These are phyloP conservation scores for Eutrema heterophyllum DNA, from an alignment of 345 rosid genomes.

Conservation along the genomic window DNA sequence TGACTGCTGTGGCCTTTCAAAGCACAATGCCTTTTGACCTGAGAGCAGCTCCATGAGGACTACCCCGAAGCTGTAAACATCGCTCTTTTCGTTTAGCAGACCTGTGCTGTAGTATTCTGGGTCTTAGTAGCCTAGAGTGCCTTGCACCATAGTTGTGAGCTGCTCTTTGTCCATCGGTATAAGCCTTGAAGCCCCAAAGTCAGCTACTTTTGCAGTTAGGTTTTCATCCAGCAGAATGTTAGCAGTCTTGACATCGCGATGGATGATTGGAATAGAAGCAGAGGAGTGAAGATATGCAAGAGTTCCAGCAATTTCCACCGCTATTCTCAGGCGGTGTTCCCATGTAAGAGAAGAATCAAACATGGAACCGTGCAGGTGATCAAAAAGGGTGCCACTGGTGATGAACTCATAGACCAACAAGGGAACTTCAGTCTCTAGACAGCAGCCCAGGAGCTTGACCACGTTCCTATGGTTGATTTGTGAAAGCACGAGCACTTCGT, in stretches of 20 bases:
- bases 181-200: slow-evolving; percentile 46
- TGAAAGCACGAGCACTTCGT: slow-evolving; percentile 40
- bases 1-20: slow-evolving; percentile 11
- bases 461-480: slow-evolving; percentile 45
- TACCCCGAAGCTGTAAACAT: slow-evolving; percentile 50
- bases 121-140: slow-evolving; percentile 42
- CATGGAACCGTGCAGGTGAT: slow-evolving; percentile 23
- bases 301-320: slow-evolving; percentile 33
- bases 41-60: slow-evolving; percentile 39
- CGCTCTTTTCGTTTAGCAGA: slow-evolving; percentile 35
- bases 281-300: slow-evolving; percentile 43
- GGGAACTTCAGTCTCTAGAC: slow-evolving; percentile 31
- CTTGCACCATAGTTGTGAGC: slow-evolving; percentile 43
- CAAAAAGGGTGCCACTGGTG: slow-evolving; percentile 26
- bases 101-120: slow-evolving; percentile 36
- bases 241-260: slow-evolving; percentile 45
- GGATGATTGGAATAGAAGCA: slow-evolving; percentile 39
- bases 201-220: slow-evolving; percentile 43
- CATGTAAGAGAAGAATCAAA: slow-evolving; percentile 22
- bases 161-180: slow-evolving; percentile 36
- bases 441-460: slow-evolving; percentile 34
- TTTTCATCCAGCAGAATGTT: slow-evolving; percentile 41
- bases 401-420: slow-evolving; percentile 32
- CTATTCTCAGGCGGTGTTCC: slow-evolving; percentile 37
- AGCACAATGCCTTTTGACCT: slow-evolving; percentile 27